Conservation (phyloP, 225 moss, liverwort and hornwort species). For the Physcomitrium patens region DNA sequence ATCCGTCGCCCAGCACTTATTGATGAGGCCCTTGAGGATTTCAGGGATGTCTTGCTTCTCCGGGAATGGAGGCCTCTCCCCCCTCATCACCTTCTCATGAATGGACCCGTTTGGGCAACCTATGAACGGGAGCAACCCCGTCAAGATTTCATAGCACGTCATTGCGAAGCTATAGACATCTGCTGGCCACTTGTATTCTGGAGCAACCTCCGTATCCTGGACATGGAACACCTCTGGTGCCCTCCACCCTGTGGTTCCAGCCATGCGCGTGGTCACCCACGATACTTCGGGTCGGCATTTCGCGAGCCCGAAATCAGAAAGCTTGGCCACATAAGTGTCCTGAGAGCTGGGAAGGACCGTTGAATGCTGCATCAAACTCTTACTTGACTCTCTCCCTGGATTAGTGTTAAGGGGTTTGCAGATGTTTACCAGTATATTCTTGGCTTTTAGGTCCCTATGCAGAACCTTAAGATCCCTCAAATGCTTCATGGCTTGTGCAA, state of each 20-base stretch:
- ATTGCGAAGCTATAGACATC: constrained; percentile 54
- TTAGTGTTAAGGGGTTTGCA: constrained; percentile 21
- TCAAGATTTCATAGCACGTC: constrained; percentile 45
- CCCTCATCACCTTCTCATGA: constrained; percentile 22
- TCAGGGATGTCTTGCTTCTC: constrained; percentile 16
- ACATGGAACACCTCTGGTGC: constrained; percentile 42
- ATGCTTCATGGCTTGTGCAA: constrained; percentile 43
- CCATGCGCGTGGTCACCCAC: neutral
- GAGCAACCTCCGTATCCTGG: neutral
- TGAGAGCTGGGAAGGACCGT: constrained; percentile 32
- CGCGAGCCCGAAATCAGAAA: constrained; percentile 42
- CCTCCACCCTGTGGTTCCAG: constrained; percentile 36
- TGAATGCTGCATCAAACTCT: constrained; percentile 17
- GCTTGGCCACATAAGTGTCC: constrained; percentile 46
- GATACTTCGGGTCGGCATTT: constrained; percentile 21
- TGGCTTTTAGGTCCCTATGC: constrained; percentile 48
- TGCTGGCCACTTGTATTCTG: constrained; percentile 33
- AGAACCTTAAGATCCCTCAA: constrained; percentile 27
- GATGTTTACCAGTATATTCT: constrained; percentile 40
- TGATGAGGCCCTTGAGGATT: constrained; percentile 21
- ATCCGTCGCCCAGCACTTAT: constrained; percentile 44
- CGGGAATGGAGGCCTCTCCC: constrained; percentile 25
- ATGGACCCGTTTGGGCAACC: constrained; percentile 1
- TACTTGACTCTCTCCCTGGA: neutral
- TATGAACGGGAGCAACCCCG: constrained; percentile 35